Evolutionary conservation across 345 rosid genomes (phyloP).

Genomic region (Pistacia integerrima): DNA sequence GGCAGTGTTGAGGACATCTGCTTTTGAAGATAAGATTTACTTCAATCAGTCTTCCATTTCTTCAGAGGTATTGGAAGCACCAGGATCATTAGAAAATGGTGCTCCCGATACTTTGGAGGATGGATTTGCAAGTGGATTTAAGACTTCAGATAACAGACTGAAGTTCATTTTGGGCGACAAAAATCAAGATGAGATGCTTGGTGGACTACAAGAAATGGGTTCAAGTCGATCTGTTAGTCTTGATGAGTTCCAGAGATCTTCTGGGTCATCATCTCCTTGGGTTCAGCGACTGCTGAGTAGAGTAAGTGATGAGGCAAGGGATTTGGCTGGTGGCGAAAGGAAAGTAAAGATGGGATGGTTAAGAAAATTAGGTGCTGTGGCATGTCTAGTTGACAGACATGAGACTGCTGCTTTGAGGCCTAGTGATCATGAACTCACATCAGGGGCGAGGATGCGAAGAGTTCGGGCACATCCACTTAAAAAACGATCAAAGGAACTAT

Average conservation of each 20-base stretch:
- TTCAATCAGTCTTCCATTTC: constrained; percentile 31
- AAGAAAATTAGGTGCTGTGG: constrained; percentile 45
- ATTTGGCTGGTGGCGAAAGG: constrained; percentile 23
- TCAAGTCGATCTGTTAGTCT: constrained; percentile 45
- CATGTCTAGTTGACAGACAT: constrained; percentile 35
- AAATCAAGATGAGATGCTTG: constrained; percentile 31
- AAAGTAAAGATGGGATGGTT: constrained; percentile 52
- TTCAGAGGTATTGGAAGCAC: constrained; percentile 29
- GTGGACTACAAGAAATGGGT: constrained; percentile 36
- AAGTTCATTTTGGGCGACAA: constrained; percentile 35
- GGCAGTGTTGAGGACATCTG: constrained; percentile 40
- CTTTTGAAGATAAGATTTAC: constrained; percentile 28
- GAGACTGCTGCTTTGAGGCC: constrained; percentile 22
- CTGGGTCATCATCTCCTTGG: constrained; percentile 32
- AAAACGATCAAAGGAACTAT: constrained; percentile 64
- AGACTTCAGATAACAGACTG: constrained; percentile 43
- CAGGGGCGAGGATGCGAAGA: constrained; percentile 34
- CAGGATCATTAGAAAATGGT: constrained; percentile 30
- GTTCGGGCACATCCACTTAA: constrained; percentile 50
- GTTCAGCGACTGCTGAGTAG: constrained; percentile 20
- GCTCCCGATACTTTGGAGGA: constrained; percentile 9
- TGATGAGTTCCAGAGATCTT: constrained; percentile 46
- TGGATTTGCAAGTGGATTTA: constrained; percentile 20
- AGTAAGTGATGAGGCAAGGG: constrained; percentile 26
- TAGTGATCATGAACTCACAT: constrained; percentile 33